Percentiles rank a stretch among this genome's conserved stretches.
Evolutionary conservation across 176 grass and related monocot genomes (phyloP).

Genomic region (Phragmites australis): DNA sequence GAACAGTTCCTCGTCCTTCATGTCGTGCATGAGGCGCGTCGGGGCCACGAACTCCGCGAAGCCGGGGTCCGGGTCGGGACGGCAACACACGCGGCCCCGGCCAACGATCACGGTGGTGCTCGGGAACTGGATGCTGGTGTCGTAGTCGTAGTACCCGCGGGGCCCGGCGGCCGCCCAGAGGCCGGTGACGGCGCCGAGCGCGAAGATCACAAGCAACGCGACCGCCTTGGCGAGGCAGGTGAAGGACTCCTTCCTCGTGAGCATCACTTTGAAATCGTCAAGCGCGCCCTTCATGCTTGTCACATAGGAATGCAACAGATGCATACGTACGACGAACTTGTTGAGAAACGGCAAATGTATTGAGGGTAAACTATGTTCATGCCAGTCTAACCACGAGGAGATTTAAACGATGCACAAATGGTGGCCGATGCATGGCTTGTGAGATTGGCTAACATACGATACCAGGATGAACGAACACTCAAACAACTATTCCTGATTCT

Average conservation of each 20-base stretch:
- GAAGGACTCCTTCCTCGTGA: slow-evolving; percentile 53
- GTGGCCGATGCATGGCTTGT: slow-evolving; percentile 19
- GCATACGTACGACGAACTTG: slow-evolving; percentile 1
- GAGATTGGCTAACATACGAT: slow-evolving; percentile 36
- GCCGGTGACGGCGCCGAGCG: slow-evolving; percentile 55
- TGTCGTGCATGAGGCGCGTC: slow-evolving; percentile 64
- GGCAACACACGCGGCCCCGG: neutral
- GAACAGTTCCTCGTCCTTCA: slow-evolving; percentile 81
- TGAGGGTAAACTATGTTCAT: neutral
- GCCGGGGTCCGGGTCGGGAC: neutral
- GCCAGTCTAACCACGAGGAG: neutral
- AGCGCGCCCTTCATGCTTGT: slow-evolving; percentile 46
- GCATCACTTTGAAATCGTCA: slow-evolving; percentile 40
- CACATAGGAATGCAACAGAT: slow-evolving; percentile 1
- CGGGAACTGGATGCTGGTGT: slow-evolving; percentile 31
- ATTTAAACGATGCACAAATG: slow-evolving; percentile 27
- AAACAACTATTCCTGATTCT: slow-evolving; percentile 36
- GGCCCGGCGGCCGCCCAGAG: slow-evolving; percentile 52
- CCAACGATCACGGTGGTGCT: slow-evolving; percentile 22
- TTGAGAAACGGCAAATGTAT: slow-evolving; percentile 11
- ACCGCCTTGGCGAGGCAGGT: slow-evolving; percentile 53
- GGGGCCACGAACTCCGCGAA: slow-evolving; percentile 68
- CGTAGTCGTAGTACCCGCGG: slow-evolving; percentile 7
- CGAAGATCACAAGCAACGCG: slow-evolving; percentile 65
- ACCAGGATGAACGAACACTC: slow-evolving; percentile 43